Base-by-base conservation (phyloP, 805 yeast species). In the Metschnikowia lunata region DNA sequence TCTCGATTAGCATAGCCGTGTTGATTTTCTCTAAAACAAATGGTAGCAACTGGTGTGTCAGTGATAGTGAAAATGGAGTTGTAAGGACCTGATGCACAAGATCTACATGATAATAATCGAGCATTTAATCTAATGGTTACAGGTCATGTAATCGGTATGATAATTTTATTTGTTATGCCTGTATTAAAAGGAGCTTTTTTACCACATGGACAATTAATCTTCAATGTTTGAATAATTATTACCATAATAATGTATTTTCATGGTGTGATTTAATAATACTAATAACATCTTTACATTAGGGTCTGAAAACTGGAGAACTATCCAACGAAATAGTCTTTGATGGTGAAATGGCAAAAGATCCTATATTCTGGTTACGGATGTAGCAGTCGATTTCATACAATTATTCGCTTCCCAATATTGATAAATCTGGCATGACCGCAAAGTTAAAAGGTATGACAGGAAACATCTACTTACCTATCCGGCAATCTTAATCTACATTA, bases 61-160 rank as follows among this genome's bases (percentile, higher is more conserved):
- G 40, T 37, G 7, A 37, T 37, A n/a, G 18, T 37, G 30, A 13
- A 31, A 15, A 14, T 37, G 29, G 40, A 30, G 18, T 37, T 37
- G 23, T 26, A 30, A 26, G 41, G 41, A n/a, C 36, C 36, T 5
- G 26, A 39, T 31, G 34, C 41, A 13, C 41, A 31, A 31, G 26
- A 31, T 32, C 32, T 31, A 31, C 30, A 39, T 12, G 36, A 33
- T 26, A 39, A 39, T 32, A 39, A 39, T 18, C 41, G 32, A 32
- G 41, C 32, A 28, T 39, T 2, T 31, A 39, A 39, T 39, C 36
- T 39, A 8, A 39, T 39, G 41, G 36, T 8, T 6, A 39, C 41
- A 23, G 41, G 41, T 5, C 41, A 39, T 39, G 41, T 31, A 31
- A 26, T 39, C 23, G 35, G 40, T n/a, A 37, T 37, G 34, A 30